Percentiles rank a stretch among this genome's conserved stretches.
phyloP scores from a whole-genome alignment of 2,329 filamentous ascomycete species.

The Amphichorda felina region DNA sequence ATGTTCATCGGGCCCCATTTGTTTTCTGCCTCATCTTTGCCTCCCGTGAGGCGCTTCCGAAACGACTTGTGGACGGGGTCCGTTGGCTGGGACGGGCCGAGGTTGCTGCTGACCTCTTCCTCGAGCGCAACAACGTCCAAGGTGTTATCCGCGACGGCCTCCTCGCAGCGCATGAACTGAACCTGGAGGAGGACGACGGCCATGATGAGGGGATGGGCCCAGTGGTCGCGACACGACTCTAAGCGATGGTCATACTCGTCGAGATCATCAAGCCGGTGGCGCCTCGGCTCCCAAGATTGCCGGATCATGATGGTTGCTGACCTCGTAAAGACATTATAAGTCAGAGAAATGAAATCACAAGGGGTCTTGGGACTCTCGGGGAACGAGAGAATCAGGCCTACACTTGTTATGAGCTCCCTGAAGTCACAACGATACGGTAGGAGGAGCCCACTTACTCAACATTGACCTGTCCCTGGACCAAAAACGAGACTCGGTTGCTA shows the following conservation, averaged over 20 bases:
- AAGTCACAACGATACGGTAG: not conserved
- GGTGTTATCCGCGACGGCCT: slow-evolving; percentile 30
- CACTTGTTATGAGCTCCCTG: slow-evolving; percentile 3
- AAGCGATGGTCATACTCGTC: slow-evolving; percentile 33
- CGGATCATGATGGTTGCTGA: slow-evolving; percentile 28
- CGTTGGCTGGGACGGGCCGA: slow-evolving; percentile 8
- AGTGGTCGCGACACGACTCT: slow-evolving; percentile 29
- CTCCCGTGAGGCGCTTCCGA: slow-evolving; percentile 10
- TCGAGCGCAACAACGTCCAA: slow-evolving; percentile 27
- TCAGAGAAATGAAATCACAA: slow-evolving; percentile 34
- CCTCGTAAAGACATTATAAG: slow-evolving; percentile 25
- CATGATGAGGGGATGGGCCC: slow-evolving; percentile 32
- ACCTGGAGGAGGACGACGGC: slow-evolving; percentile 34
- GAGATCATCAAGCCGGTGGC: slow-evolving; percentile 27
- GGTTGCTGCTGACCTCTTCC: slow-evolving; percentile 28
- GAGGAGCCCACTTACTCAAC: slow-evolving; percentile 12
- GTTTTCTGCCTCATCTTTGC: slow-evolving; percentile 10
- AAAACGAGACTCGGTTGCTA: slow-evolving; percentile 25
- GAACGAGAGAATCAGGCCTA: slow-evolving; percentile 31
- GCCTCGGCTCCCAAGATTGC: slow-evolving; percentile 28
- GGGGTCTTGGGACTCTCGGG: slow-evolving; percentile 29
- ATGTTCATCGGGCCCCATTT: slow-evolving; percentile 28
- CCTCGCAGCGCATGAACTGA: slow-evolving; percentile 30
- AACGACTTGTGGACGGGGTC: slow-evolving; percentile 13
- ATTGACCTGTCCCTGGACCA: slow-evolving; percentile 24